Evolutionary conservation across 2,329 filamentous ascomycete species (phyloP).

Genomic region (Penicillium glabrum): DNA sequence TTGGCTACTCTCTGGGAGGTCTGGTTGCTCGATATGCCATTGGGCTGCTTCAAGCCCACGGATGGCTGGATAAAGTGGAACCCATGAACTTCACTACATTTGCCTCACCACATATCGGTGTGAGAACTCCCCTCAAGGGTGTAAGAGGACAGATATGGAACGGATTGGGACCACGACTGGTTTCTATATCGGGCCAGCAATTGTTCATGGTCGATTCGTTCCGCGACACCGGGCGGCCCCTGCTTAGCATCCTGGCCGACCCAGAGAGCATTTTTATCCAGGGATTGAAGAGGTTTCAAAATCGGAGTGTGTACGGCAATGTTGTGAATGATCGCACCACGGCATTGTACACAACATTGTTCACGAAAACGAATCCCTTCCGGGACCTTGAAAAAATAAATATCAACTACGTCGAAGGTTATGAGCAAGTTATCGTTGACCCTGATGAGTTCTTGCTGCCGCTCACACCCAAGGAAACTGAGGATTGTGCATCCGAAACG

Average conservation of each 20-base stretch:
- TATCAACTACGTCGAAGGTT: conserved; percentile 72
- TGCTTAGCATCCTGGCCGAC: conserved; percentile 80
- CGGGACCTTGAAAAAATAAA: conserved; percentile 65
- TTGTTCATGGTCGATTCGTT: conserved; percentile 86
- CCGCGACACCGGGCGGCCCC: conserved; percentile 74
- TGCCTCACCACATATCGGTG: conserved; percentile 79
- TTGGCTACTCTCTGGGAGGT: conserved; percentile 88
- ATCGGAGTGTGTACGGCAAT: conserved; percentile 79
- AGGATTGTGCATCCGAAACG: conserved; percentile 30
- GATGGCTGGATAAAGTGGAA: conserved; percentile 73
- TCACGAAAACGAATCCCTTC: conserved; percentile 77
- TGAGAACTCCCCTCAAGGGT: conserved; percentile 67
- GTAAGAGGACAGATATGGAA: conserved; percentile 73
- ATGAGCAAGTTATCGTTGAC: conserved; percentile 74
- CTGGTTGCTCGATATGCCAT: conserved; percentile 83
- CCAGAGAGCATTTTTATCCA: conserved; percentile 81
- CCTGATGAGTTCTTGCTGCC: conserved; percentile 32
- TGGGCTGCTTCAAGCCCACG: conserved; percentile 77
- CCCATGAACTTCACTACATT: conserved; percentile 96
- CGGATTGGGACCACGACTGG: conserved; percentile 73
- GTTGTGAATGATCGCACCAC: conserved; percentile 82
- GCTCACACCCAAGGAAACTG: conserved; percentile 20
- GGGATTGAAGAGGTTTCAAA: conserved; percentile 72
- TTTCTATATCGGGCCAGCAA: conserved; percentile 82
- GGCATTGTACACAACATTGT: conserved; percentile 78